Conservation (phyloP, 352 stramenopile genomes). For the Globisporangium parvum region DNA sequence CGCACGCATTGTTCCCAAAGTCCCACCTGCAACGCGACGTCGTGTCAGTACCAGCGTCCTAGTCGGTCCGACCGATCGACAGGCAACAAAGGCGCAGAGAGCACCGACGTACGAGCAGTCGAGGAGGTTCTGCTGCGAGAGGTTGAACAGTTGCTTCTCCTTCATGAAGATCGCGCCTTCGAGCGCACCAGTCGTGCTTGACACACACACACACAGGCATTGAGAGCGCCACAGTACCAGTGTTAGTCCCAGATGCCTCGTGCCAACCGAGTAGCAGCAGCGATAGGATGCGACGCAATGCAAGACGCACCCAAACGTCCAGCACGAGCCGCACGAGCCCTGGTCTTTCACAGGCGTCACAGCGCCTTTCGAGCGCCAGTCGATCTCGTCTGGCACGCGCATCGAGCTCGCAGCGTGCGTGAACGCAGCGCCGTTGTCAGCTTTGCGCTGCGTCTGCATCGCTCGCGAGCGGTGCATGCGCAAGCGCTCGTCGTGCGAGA, state of each 20-base stretch:
- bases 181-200: slow-evolving; percentile 75
- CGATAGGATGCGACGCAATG: neutral
- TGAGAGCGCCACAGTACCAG: too few species aligned
- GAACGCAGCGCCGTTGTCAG: slow-evolving; percentile 52
- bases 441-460: slow-evolving; percentile 50
- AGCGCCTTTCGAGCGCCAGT: slow-evolving; percentile 83
- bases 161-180: slow-evolving; percentile 73
- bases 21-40: slow-evolving; percentile 75
- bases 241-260: neutral
- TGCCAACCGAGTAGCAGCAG: neutral
- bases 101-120: slow-evolving; percentile 75
- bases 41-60: slow-evolving; percentile 1
- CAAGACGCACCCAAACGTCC: slow-evolving; percentile 77
- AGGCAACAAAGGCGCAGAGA: too few species aligned
- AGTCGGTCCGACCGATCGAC: too few species aligned
- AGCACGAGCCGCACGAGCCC: slow-evolving; percentile 89
- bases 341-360: slow-evolving; percentile 91
- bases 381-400: slow-evolving; percentile 54
- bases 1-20: slow-evolving; percentile 87
- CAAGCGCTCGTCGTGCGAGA: slow-evolving; percentile 64
- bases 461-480: slow-evolving; percentile 33
- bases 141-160: slow-evolving; percentile 66
- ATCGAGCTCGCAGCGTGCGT: slow-evolving; percentile 36
- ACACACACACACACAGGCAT: neutral
- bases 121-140: slow-evolving; percentile 88